These are phyloP conservation scores for Ceratobasidium sp. DNA, from an alignment of 1,284 basidiomycete genomes.

Conservation along the genomic window DNA sequence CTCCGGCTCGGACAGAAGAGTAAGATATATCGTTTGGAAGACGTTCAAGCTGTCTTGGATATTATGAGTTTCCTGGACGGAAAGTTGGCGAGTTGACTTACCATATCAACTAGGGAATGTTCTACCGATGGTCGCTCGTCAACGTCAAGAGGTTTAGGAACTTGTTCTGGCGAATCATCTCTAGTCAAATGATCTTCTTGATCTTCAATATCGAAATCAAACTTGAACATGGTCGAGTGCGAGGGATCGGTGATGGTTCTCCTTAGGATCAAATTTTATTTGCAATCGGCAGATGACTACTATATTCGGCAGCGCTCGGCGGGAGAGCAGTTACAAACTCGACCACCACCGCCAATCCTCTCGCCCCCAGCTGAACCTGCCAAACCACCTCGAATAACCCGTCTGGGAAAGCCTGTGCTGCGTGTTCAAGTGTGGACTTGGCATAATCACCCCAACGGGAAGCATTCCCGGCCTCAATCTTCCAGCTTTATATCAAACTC, in stretches of 20 bases:
- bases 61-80: background rate
- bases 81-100: background rate
- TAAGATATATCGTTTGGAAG: slow-evolving; percentile 57
- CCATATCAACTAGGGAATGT: slow-evolving; percentile 10
- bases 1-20: slow-evolving; percentile 50
- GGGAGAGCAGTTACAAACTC: background rate
- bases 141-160: background rate
- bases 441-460: no score
- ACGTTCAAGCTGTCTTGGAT: slow-evolving; percentile 52
- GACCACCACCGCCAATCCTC: background rate
- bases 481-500: no score
- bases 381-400: no score
- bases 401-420: no score
- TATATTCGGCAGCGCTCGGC: background rate
- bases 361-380: no score
- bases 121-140: slow-evolving; percentile 9
- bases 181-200: background rate
- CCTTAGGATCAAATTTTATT: slow-evolving; percentile 41
- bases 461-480: no score
- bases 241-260: slow-evolving; percentile 45
- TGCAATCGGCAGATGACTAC: slow-evolving; percentile 3
- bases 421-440: no score
- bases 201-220: slow-evolving; percentile 58
- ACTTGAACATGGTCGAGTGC: slow-evolving; percentile 58
- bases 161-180: background rate